phyloP scores from a whole-genome alignment of 352 stramenopile genomes.

The Globisporangium polare region DNA sequence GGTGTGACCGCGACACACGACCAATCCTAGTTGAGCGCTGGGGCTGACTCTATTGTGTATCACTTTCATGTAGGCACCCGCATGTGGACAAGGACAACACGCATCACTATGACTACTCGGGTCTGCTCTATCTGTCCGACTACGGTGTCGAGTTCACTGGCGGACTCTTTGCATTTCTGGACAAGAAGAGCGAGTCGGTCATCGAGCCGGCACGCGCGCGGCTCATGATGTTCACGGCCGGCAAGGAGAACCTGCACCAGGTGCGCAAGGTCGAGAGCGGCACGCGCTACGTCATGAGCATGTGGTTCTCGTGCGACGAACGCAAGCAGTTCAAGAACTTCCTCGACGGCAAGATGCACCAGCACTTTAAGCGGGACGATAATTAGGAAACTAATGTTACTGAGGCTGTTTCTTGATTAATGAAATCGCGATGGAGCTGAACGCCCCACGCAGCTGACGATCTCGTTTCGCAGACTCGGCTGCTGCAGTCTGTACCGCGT shows the following conservation, averaged over 20 bases:
- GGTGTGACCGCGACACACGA: too few relatives aligned
- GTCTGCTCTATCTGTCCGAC: constrained; percentile 85
- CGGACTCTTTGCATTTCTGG: constrained; percentile 88
- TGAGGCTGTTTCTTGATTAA: constrained; percentile 21
- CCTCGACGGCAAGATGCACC: constrained; percentile 83
- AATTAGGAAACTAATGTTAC: constrained; percentile 4
- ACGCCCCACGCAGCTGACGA: constrained; percentile 42
- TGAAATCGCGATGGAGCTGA: constrained; percentile 42
- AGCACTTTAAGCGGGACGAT: constrained; percentile 60
- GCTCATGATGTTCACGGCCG: constrained; percentile 89
- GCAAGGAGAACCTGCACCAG: constrained; percentile 87
- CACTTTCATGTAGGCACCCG: constrained; percentile 44
- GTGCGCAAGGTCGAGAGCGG: constrained; percentile 73
- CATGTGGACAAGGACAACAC: constrained; percentile 94
- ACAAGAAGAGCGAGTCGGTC: constrained; percentile 64
- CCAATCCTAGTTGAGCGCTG: too few relatives aligned
- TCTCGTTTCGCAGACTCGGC: constrained; percentile 39
- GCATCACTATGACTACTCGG: constrained; percentile 92
- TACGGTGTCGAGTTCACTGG: constrained; percentile 85
- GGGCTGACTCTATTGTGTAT: too few relatives aligned
- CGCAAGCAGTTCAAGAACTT: constrained; percentile 87
- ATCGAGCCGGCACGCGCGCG: constrained; percentile 71
- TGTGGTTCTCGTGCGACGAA: constrained; percentile 93
- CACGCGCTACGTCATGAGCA: constrained; percentile 84
- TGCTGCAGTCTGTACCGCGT: constrained; percentile 33